Conservation (phyloP, 2,329 filamentous ascomycete genomes). For the Tolypocladium tundrense region DNA sequence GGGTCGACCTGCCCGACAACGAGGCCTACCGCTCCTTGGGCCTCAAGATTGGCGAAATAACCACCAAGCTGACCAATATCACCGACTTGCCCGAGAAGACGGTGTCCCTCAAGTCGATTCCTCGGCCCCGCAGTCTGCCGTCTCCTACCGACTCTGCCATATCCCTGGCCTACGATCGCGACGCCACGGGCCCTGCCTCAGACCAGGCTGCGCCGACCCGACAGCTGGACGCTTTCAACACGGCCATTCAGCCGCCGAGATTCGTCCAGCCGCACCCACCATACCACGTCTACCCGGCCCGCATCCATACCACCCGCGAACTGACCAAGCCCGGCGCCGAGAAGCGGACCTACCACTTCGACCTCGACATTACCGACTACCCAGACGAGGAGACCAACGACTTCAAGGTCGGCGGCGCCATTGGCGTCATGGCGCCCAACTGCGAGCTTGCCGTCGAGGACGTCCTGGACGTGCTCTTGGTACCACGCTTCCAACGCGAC, state of each 20-base stretch:
- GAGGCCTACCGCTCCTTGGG: constrained; percentile 71
- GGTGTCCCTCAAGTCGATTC: constrained; percentile 56
- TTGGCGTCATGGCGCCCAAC: constrained; percentile 88
- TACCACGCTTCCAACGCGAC: constrained; percentile 75
- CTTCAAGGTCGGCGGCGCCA: constrained; percentile 93
- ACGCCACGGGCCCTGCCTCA: constrained; percentile 22
- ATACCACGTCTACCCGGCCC: constrained; percentile 85
- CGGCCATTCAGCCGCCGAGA: constrained; percentile 61
- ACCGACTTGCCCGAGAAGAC: constrained; percentile 65
- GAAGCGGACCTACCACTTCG: constrained; percentile 96
- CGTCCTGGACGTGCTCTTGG: constrained; percentile 68
- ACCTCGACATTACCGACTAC: constrained; percentile 92
- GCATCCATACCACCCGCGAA: constrained; percentile 73
- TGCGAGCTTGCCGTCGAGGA: constrained; percentile 67
- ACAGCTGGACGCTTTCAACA: constrained; percentile 33
- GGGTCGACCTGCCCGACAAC: constrained; percentile 60
- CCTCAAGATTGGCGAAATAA: constrained; percentile 66
- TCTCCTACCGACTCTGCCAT: constrained; percentile 41
- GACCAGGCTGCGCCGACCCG: constrained; percentile 9
- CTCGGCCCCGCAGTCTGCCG: constrained; percentile 18
- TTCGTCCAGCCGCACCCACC: constrained; percentile 95
- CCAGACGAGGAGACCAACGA: constrained; percentile 75
- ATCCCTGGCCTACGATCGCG: constrained; percentile 27
- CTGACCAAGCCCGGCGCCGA: constrained; percentile 81
- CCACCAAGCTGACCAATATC: constrained; percentile 61